Conservation (phyloP, 257 asterid genomes). For the Ophiorrhiza pumila region DNA sequence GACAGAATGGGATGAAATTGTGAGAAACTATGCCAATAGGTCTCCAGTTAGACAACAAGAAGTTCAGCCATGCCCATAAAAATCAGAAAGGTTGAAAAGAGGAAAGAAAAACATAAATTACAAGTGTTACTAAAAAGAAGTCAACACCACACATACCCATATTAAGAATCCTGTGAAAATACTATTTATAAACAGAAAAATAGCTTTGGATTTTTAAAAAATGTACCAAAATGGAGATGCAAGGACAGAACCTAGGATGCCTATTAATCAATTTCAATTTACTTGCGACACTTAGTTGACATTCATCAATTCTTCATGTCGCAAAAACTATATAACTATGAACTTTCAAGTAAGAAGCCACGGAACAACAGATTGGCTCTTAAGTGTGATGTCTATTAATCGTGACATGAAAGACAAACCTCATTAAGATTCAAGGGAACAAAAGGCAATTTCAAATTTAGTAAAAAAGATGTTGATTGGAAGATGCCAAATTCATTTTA, state of each 20-base stretch:
- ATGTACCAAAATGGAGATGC: conserved; percentile 1
- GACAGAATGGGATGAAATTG: not conserved
- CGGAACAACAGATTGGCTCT: too few species aligned
- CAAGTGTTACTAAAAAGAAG: not conserved
- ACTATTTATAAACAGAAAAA: not conserved
- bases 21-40: not conserved
- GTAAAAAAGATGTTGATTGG: conserved; percentile 34
- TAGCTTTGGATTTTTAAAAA: not conserved
- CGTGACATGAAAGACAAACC: conserved; percentile 28
- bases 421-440: conserved; percentile 33
- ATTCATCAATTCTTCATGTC: too few species aligned
- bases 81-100: not conserved
- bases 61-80: conserved; percentile 1
- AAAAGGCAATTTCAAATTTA: conserved; percentile 37
- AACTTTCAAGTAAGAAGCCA: too few species aligned
- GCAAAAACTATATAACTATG: too few species aligned
- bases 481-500: conserved; percentile 43
- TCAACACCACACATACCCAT: not conserved
- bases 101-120: not conserved
- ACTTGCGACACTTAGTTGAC: too few species aligned
- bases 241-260: too few species aligned
- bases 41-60: not conserved
- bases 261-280: too few species aligned
- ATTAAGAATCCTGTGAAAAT: not conserved
- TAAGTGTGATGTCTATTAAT: too few species aligned